A percentile compares a stretch with the other conserved stretches of the same genome.
phyloP scores from a whole-genome alignment of 176 grass and related monocot species.

The Cenchrus fungigraminus region DNA sequence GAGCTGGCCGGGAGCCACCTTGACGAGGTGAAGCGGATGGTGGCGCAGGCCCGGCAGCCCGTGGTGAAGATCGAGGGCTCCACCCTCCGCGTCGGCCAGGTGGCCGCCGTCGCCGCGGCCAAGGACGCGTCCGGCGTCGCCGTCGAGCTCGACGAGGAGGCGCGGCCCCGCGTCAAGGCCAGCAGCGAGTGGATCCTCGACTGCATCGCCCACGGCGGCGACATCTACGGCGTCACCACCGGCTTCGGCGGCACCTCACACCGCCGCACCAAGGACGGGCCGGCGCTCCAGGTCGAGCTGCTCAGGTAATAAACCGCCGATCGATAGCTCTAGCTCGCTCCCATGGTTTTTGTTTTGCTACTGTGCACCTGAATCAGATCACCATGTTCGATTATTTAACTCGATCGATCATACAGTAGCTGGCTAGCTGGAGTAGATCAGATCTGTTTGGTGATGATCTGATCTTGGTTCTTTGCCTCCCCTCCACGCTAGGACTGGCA shows the following conservation, averaged over 20 bases:
- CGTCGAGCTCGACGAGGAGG: slow-evolving; percentile 79
- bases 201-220: slow-evolving; percentile 77
- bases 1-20: slow-evolving; percentile 76
- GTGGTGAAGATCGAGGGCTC: slow-evolving; percentile 79
- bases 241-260: slow-evolving; percentile 96
- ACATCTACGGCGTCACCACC: slow-evolving; percentile 97
- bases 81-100: slow-evolving; percentile 76
- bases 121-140: slow-evolving; percentile 49
- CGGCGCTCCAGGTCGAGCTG: slow-evolving; percentile 85
- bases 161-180: slow-evolving; percentile 73
- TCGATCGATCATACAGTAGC: no score
- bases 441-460: not conserved
- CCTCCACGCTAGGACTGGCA: no score
- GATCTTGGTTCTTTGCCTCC: no score
- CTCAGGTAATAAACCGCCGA: slow-evolving; percentile 64
- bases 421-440: not conserved
- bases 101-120: slow-evolving; percentile 67
- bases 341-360: no score
- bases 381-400: no score
- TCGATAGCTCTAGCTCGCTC: no score
- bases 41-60: slow-evolving; percentile 60
- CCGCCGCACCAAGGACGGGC: slow-evolving; percentile 88
- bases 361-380: not conserved
- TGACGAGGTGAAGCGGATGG: slow-evolving; percentile 91
- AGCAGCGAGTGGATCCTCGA: slow-evolving; percentile 88